Conservation (phyloP, 257 asterid genomes). For the Solanum pimpinellifolium region DNA sequence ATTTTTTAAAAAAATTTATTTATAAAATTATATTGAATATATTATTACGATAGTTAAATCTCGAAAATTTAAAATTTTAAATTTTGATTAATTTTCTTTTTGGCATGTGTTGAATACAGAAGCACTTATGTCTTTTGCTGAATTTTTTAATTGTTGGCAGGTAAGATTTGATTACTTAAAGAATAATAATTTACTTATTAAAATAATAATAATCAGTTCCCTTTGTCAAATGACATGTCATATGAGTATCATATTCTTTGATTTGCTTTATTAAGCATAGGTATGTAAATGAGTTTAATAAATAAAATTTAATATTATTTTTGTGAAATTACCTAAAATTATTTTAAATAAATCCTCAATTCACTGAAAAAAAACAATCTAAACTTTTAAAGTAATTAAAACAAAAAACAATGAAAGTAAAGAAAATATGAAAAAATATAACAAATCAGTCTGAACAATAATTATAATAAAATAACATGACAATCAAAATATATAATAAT, state of each 20-base stretch:
- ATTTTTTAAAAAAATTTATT: no score
- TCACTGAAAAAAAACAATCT: background rate
- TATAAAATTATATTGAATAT: no score
- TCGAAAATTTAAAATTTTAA: no score
- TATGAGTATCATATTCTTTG: background rate
- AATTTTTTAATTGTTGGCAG: background rate
- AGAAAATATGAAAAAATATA: background rate
- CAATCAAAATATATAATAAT: background rate
- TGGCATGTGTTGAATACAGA: background rate
- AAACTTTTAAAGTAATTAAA: background rate
- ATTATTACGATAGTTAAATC: rapidly evolving
- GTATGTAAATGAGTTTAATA: background rate
- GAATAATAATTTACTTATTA: no score
- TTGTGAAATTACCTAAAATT: background rate
- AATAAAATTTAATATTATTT: no score
- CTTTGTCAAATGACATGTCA: background rate
- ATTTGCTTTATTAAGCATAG: no score
- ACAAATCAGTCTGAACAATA: background rate
- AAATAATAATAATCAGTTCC: background rate
- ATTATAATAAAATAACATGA: background rate
- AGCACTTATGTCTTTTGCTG: background rate
- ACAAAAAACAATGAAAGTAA: background rate
- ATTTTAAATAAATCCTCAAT: no score
- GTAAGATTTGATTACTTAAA: background rate
- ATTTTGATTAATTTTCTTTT: background rate